phyloP scores from a whole-genome alignment of 2,329 filamentous ascomycete species.

The Fusarium tricinctum region DNA sequence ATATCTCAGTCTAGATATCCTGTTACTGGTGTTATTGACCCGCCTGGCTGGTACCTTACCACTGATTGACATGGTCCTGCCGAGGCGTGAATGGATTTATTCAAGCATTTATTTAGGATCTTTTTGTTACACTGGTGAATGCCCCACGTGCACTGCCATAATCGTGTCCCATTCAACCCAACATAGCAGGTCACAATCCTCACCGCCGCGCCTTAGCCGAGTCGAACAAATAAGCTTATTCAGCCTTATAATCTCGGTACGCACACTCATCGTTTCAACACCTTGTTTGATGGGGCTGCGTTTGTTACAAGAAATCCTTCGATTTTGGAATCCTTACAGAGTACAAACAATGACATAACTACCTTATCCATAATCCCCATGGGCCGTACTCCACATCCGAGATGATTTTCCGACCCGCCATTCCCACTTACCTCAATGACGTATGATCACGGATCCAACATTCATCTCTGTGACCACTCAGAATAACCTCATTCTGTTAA shows the following conservation, averaged over 20 bases:
- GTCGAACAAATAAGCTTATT: background rate
- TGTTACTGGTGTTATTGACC: too few relatives aligned
- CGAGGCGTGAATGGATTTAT: too few relatives aligned
- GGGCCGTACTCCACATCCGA: conserved; percentile 21
- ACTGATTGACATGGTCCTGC: too few relatives aligned
- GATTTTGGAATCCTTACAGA: background rate
- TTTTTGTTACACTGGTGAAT: too few relatives aligned
- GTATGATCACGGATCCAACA: background rate
- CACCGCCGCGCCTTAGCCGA: background rate
- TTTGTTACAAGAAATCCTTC: background rate
- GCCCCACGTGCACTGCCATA: background rate
- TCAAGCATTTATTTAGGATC: too few relatives aligned
- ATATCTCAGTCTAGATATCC: too few relatives aligned
- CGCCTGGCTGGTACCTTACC: too few relatives aligned
- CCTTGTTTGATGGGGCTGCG: background rate
- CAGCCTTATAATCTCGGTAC: conserved; percentile 15
- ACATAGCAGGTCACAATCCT: background rate
- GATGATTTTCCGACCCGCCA: conserved; percentile 32
- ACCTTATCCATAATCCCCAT: background rate
- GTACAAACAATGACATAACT: background rate
- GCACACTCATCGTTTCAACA: background rate
- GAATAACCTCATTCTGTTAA: background rate
- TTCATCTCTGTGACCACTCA: background rate
- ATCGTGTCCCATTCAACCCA: too few relatives aligned
- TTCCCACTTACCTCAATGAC: conserved; percentile 16